Conservation (phyloP, 2,329 filamentous ascomycete species). For the Elsinoe fawcettii region DNA sequence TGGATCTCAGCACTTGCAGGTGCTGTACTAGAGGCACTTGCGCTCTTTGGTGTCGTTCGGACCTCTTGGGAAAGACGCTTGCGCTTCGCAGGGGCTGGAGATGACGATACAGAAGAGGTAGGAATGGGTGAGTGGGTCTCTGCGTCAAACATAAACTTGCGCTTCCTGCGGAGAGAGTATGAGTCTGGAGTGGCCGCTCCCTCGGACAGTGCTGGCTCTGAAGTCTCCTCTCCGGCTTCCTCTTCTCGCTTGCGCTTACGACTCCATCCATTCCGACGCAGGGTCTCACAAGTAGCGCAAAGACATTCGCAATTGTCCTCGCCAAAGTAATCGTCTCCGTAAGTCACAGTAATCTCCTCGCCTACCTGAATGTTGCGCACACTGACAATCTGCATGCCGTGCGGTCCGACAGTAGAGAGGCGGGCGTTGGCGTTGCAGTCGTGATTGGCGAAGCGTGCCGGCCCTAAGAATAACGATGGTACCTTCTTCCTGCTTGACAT, state of each 20-base stretch:
- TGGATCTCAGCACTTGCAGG: neutral
- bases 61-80: neutral
- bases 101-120: constrained; percentile 4
- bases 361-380: constrained; percentile 72
- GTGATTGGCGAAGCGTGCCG: constrained; percentile 93
- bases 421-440: constrained; percentile 90
- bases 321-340: constrained; percentile 94
- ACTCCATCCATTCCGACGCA: constrained; percentile 70
- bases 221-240: neutral
- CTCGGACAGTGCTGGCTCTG: constrained; percentile 7
- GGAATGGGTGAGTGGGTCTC: constrained; percentile 16
- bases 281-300: constrained; percentile 75
- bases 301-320: constrained; percentile 91
- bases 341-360: constrained; percentile 94
- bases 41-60: neutral
- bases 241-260: constrained; percentile 6
- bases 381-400: constrained; percentile 86
- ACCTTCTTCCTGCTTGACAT: constrained; percentile 87
- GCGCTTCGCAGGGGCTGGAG: constrained; percentile 10
- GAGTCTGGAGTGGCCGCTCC: constrained; percentile 10
- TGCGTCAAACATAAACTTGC: constrained; percentile 17
- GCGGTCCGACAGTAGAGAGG: constrained; percentile 71
- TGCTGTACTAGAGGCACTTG: neutral
- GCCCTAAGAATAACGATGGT: constrained; percentile 86
- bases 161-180: constrained; percentile 17